Evolutionary conservation across 148 eudicot genomes (phyloP).

Genomic region (Rheum nobile): DNA sequence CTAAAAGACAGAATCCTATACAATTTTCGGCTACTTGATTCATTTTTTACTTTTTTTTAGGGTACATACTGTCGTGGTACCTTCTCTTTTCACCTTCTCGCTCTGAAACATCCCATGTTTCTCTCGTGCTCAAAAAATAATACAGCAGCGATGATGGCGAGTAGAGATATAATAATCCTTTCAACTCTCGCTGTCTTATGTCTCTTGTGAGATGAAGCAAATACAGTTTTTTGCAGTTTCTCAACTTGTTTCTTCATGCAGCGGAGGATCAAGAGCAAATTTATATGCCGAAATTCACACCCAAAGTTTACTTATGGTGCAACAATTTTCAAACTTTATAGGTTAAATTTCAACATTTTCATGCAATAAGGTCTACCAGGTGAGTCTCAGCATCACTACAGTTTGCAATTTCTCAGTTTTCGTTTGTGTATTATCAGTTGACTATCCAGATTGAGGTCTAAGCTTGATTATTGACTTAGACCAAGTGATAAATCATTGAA

Average conservation of each 20-base stretch:
- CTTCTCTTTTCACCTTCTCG: background rate
- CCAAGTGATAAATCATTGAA: background rate
- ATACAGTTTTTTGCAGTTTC: background rate
- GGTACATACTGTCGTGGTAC: too few species aligned
- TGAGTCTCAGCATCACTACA: background rate
- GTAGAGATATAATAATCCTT: background rate
- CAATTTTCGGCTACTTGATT: too few species aligned
- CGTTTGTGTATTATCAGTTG: background rate
- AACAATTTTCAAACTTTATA: too few species aligned
- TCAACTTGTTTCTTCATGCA: background rate
- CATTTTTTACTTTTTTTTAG: too few species aligned
- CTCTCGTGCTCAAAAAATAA: background rate
- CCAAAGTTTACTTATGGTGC: background rate
- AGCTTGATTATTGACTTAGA: background rate
- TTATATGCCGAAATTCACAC: background rate
- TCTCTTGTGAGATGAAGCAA: background rate
- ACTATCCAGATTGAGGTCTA: background rate
- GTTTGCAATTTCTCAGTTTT: background rate
- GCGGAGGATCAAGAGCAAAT: background rate
- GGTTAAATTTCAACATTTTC: background rate
- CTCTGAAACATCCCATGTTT: background rate
- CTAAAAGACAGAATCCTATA: too few species aligned
- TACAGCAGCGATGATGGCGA: background rate
- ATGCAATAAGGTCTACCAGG: too few species aligned
- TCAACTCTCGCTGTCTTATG: background rate